These are phyloP conservation scores for Malus sieversii DNA, from an alignment of 306 rosid genomes.

Conservation along the genomic window DNA sequence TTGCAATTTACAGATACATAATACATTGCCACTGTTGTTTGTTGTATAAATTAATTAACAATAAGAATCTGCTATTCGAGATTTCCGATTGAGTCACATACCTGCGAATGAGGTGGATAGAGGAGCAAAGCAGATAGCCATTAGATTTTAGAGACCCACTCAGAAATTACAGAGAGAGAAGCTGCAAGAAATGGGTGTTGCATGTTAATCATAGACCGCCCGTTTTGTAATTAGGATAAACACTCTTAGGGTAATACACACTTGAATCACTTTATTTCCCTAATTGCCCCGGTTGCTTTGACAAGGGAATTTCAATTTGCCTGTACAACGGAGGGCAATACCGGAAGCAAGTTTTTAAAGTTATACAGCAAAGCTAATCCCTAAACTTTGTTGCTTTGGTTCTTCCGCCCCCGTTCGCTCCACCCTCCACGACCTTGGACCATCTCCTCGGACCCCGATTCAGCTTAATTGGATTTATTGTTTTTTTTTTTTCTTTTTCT, in stretches of 20 bases:
- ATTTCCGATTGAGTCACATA: not conserved
- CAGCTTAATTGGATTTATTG: not conserved
- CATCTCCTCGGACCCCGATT: not conserved
- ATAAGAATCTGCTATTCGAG: not conserved
- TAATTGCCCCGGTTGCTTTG: not conserved
- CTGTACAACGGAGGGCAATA: not conserved
- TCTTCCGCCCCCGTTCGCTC: not conserved
- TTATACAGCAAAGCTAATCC: not conserved
- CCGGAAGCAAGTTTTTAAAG: not conserved
- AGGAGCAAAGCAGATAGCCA: conserved; percentile 61
- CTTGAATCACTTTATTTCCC: not conserved
- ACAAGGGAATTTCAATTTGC: not conserved
- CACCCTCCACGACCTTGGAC: not conserved
- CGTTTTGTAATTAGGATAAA: not conserved
- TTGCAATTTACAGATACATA: not conserved
- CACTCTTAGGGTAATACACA: not conserved
- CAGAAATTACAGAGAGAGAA: not conserved
- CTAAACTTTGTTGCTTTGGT: not conserved
- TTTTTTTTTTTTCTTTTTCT: not conserved
- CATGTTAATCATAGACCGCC: not conserved
- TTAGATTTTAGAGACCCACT: not conserved
- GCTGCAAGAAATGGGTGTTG: not conserved
- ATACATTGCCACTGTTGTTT: no score
- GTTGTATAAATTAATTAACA: not conserved
- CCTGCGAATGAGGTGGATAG: conserved; percentile 12